These are phyloP conservation scores for Tetradesmus obliquus DNA, from an alignment of 139 green algal species.

Conservation along the genomic window DNA sequence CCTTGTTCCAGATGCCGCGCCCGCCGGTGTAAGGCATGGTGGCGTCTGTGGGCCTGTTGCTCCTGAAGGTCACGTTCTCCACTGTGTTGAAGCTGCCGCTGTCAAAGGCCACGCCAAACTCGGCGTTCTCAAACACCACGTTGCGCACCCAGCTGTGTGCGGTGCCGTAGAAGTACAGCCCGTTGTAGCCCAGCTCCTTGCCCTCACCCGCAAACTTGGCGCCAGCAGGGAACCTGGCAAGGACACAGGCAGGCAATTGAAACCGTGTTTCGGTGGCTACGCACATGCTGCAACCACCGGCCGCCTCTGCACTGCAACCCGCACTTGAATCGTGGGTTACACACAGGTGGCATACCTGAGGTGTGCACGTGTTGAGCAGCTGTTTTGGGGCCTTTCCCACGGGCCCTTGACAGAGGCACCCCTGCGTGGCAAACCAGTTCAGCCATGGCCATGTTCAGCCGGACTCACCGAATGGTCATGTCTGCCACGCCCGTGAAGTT, in stretches of 20 bases:
- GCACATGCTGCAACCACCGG: too few species aligned
- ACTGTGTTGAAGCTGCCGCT: conserved; percentile 42
- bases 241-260: not conserved
- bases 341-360: too few species aligned
- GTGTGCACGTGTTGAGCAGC: too few species aligned
- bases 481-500: conserved; percentile 39
- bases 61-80: conserved; percentile 38
- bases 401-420: too few species aligned
- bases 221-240: conserved; percentile 10
- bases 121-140: conserved; percentile 46
- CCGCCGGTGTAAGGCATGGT: conserved; percentile 6
- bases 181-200: conserved; percentile 41
- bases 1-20: conserved; percentile 31
- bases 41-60: not conserved
- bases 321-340: too few species aligned
- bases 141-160: conserved; percentile 41
- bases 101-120: conserved; percentile 38
- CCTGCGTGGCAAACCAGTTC: too few species aligned
- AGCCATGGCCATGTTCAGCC: not conserved
- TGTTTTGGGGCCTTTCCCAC: too few species aligned
- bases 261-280: not conserved
- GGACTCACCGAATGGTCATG: conserved; percentile 32
- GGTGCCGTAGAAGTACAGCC: conserved; percentile 39
- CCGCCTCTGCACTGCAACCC: too few species aligned
- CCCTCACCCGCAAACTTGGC: conserved; percentile 1